Evolutionary conservation across 2,329 filamentous ascomycete genomes (phyloP).

Genomic region (Colletotrichum salicis): DNA sequence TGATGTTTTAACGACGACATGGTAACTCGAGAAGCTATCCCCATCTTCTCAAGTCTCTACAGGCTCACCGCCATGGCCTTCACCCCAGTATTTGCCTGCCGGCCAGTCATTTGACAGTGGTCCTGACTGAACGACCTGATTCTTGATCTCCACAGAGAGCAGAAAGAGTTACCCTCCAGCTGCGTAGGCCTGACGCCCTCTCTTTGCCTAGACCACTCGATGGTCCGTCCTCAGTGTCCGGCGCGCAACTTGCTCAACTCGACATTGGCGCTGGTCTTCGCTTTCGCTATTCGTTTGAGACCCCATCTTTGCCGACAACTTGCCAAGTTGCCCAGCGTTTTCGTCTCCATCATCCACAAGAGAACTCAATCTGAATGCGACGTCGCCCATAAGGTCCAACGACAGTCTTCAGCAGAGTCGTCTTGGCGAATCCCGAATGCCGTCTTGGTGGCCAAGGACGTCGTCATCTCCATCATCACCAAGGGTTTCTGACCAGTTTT

Average conservation of each 20-base stretch:
- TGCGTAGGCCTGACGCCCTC: neutral
- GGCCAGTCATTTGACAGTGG: neutral
- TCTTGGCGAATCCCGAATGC: constrained; percentile 23
- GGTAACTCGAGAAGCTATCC: constrained; percentile 4
- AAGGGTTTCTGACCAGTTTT: neutral
- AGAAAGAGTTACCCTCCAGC: neutral
- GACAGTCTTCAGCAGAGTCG: neutral
- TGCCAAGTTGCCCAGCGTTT: constrained; percentile 29
- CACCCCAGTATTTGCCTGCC: neutral
- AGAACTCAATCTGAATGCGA: constrained; percentile 14
- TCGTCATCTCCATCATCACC: constrained; percentile 8
- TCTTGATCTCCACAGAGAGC: neutral
- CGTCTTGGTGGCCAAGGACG: constrained; percentile 25
- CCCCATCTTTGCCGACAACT: neutral
- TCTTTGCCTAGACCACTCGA: neutral
- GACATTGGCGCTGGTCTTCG: neutral
- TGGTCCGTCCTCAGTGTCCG: constrained; percentile 1
- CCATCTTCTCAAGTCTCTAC: neutral
- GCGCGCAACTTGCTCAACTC: constrained; percentile 8
- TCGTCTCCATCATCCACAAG: constrained; percentile 12
- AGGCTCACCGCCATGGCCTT: neutral
- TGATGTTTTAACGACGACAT: constrained; percentile 14
- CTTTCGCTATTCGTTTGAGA: constrained; percentile 8
- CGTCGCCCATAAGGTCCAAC: constrained; percentile 7
- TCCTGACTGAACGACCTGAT: neutral